Conservation (phyloP, 495 filamentous ascomycete species). For the Penicillium longicatenatum region DNA sequence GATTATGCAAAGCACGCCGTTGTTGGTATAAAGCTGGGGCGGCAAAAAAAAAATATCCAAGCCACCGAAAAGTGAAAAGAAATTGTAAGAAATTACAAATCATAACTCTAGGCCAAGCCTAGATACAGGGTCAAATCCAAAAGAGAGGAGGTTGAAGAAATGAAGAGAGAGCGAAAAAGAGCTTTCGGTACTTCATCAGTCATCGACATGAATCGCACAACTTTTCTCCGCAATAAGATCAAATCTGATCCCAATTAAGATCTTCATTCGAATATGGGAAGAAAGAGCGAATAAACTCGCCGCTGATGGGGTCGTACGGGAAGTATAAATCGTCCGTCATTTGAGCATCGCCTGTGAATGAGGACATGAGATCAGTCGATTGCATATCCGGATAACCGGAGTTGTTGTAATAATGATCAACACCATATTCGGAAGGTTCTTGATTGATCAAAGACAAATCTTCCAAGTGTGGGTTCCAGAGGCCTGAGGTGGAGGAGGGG, state of each 20-base stretch:
- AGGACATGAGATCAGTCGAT: constrained; percentile 13
- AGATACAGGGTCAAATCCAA: neutral
- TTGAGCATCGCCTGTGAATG: constrained; percentile 14
- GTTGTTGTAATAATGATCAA: constrained; percentile 8
- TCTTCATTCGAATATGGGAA: constrained; percentile 39
- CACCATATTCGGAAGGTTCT: neutral
- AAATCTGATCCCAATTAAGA: constrained; percentile 18
- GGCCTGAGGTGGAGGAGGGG: neutral
- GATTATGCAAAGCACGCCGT: neutral
- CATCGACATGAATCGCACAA: neutral
- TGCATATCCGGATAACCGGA: constrained; percentile 6
- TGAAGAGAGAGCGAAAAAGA: neutral
- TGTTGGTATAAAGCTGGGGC: constrained; percentile 3
- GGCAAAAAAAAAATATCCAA: neutral
- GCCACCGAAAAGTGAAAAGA: neutral
- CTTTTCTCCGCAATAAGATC: neutral
- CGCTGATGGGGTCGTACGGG: constrained; percentile 49
- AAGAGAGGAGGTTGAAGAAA: neutral
- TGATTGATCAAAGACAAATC: constrained; percentile 5
- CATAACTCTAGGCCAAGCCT: neutral
- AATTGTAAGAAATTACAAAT: neutral
- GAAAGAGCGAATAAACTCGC: constrained; percentile 49
- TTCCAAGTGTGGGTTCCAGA: constrained; percentile 16
- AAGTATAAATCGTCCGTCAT: constrained; percentile 38
- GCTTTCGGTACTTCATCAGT: neutral